Conservation (phyloP, 345 rosid species). For the Corchorus capsularis region DNA sequence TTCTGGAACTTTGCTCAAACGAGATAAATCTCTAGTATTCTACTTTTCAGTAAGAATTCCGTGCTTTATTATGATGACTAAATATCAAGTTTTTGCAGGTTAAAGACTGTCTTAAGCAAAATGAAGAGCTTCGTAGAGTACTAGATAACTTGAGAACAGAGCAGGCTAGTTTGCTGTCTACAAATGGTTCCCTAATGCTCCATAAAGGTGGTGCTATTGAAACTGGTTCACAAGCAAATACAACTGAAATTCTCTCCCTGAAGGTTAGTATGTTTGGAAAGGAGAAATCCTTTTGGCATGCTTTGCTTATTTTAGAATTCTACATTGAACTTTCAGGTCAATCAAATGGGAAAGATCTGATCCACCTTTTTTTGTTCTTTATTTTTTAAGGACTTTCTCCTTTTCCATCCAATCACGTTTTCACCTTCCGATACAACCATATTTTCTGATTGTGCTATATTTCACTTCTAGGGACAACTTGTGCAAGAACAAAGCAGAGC, state of each 20-base stretch:
- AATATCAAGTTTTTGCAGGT: constrained; percentile 43
- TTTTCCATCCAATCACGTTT: neutral
- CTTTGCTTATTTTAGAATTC: neutral
- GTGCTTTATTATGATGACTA: neutral
- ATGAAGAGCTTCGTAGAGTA: constrained; percentile 75
- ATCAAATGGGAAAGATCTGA: neutral
- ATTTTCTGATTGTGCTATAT: constrained; percentile 1
- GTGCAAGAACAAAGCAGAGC: constrained; percentile 86
- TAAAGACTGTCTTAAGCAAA: constrained; percentile 84
- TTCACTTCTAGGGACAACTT: constrained; percentile 57
- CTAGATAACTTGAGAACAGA: constrained; percentile 74
- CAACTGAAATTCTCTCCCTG: constrained; percentile 59
- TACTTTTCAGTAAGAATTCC: neutral
- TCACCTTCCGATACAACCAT: neutral
- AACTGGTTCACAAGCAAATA: constrained; percentile 37
- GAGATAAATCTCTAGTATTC: neutral
- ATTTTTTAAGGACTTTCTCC: neutral
- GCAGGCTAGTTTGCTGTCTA: constrained; percentile 44
- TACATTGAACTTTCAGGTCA: neutral
- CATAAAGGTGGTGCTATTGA: constrained; percentile 34
- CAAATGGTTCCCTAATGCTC: constrained; percentile 26
- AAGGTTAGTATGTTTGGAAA: constrained; percentile 49
- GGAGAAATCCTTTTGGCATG: neutral
- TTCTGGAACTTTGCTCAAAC: neutral
- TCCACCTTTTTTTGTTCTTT: neutral